Base-by-base conservation (phyloP, 495 filamentous ascomycete genomes). In the Penicillium ochrochloron region DNA sequence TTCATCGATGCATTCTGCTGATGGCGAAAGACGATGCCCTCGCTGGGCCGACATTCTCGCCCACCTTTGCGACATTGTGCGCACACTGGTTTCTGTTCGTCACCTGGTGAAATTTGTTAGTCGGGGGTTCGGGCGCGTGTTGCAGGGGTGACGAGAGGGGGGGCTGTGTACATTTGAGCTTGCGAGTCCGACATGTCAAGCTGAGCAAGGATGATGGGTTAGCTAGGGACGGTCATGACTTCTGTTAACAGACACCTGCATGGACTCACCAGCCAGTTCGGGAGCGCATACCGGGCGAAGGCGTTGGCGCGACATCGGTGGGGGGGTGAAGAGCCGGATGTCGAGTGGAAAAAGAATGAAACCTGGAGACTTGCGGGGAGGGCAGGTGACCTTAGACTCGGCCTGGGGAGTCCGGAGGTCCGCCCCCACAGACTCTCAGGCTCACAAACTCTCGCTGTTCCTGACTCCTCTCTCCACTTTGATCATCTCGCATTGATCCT, bases 1-100 rank as follows among this genome's bases (percentile, higher is more conserved):
- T 89, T 90, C 87, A 90, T 88, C 9, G 86, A 89, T 4, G 88
- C 87, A 82, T 90, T 90, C 70, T 90, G 88, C 67, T 90, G 88
- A 73, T 90, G 88, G 39, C 88, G 83, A 68, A 89, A 90, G 21
- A 88, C 83, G 58, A 89, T 83, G 44, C 86, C 86, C 62, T 85
- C 84, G 65, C 85, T 85, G 14, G 85, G 85, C 25, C 83, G 80
- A 72, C 88, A 90, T 69, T 86, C 80, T 64, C 88, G 78, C 11
- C 79, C 80, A 6, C 85, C 87, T 70, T 87, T 88, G 65, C 75
- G 74, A 75, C 86, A 88, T 72, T 86, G 86, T 41, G 83, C 79
- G 67, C 86, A 88, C 51, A 80, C 71, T 23, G 86, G 86, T 52
- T 82, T 84, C 73, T 82, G 80, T 68, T 89, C 85, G 62, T 85